Evolutionary conservation across 805 yeast species (phyloP).

Genomic region (Zygosaccharomyces gambellarensis): DNA sequence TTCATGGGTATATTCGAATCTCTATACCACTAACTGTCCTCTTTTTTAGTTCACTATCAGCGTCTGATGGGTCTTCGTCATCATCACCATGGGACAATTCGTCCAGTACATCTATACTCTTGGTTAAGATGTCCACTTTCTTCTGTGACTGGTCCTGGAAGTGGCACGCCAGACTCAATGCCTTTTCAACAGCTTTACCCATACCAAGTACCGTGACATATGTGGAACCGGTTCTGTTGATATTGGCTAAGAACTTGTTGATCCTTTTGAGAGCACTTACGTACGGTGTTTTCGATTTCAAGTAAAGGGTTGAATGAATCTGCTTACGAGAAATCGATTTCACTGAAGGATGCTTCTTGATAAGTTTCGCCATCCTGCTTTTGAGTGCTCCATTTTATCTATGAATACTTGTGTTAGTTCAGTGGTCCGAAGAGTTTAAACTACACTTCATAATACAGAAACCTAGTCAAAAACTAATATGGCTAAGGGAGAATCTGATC

Average conservation of each 20-base stretch:
- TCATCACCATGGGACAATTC: slow-evolving; percentile 43
- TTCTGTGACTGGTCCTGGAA: slow-evolving; percentile 49
- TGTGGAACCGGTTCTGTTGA: slow-evolving; percentile 41
- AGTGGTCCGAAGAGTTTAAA: background rate
- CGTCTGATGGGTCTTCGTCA: slow-evolving; percentile 28
- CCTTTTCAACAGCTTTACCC: slow-evolving; percentile 67
- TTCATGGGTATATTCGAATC: slow-evolving; percentile 35
- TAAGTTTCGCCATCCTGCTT: slow-evolving; percentile 7
- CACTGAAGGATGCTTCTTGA: slow-evolving; percentile 24
- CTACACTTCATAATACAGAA: background rate
- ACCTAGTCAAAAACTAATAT: background rate
- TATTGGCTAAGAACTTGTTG: slow-evolving; percentile 45
- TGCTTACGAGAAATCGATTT: slow-evolving; percentile 37
- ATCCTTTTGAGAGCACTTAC: slow-evolving; percentile 67
- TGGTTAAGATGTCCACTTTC: slow-evolving; percentile 58
- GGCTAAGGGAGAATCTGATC: background rate
- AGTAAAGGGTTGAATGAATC: slow-evolving; percentile 48
- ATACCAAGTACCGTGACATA: slow-evolving; percentile 63
- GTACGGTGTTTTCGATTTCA: slow-evolving; percentile 66
- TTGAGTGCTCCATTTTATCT: background rate
- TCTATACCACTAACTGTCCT: slow-evolving; percentile 43
- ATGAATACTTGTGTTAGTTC: background rate
- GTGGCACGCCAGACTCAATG: slow-evolving; percentile 56
- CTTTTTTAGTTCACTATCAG: slow-evolving; percentile 30
- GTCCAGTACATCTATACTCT: slow-evolving; percentile 64